Base-by-base conservation (phyloP, 2,329 filamentous ascomycete species). In the Fusarium sp. region DNA sequence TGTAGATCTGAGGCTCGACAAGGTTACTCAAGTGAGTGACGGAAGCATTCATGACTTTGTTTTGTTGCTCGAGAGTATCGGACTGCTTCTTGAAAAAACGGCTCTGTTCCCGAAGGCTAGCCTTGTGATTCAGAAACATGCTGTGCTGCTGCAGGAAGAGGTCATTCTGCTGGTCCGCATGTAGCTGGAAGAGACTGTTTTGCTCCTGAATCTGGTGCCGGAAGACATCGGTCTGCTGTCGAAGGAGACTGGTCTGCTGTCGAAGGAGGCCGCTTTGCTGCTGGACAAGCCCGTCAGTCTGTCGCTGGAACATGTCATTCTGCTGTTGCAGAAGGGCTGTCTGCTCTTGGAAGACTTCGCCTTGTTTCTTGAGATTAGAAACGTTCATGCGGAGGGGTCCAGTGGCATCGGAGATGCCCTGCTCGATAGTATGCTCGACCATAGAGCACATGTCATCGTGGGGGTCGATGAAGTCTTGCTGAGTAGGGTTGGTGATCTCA, bases 371-470 rank as follows among this genome's bases (percentile, higher is more conserved):
- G 42, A 78, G 58, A 6, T 53, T 59, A 12, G 67, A 60, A 40
- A 79, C 58, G 13, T 81, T 80, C 25, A 81, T 52, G 6, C 79
- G 75, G 15, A 82, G 61, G 6, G 80, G 81, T 0, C 71, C 71
- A 11, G 80, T 74, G 2, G 81, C 81, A 38, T 80, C 79, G 1
- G 79, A 72, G 33, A 82, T 77, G 15, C 79, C 76, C n/a, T 80
- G 74, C 33, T 83, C 81, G 1, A 81, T 80, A 7, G 71, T 73
- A 15, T 80, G 70, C 43, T 82, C 81, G 19, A 81, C 67, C 30
- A 81, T 75, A 5, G 77, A 74, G 37, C 72, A 76, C 18, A 83
- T 77, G 9, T 74, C 69, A 37, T 82, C 78, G 3, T 61, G 62
- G 23, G 70, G 6, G 1, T 61, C 58, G 10, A 57, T 60, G 6